Conservation (phyloP, 164 flowering plant species). For the Vitis riparia region DNA sequence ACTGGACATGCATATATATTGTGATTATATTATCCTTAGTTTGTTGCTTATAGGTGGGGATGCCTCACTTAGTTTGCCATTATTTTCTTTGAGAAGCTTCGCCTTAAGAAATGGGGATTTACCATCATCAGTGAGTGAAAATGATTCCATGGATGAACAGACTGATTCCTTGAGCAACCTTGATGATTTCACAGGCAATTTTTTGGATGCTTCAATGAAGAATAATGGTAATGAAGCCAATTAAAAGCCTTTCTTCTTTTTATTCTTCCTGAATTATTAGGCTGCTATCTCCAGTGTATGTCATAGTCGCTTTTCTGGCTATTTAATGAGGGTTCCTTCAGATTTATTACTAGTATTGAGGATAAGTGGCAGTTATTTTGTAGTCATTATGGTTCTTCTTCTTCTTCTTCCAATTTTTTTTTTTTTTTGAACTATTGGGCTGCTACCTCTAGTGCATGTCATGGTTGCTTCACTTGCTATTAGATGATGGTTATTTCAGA, state of each 20-base stretch:
- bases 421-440: too few species aligned
- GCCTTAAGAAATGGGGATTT: slow-evolving; percentile 20
- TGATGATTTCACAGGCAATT: slow-evolving; percentile 8
- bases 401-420: too few species aligned
- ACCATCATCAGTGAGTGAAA: slow-evolving; percentile 5
- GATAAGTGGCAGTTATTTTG: background rate
- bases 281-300: too few species aligned
- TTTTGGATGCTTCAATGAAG: slow-evolving; percentile 15
- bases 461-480: too few species aligned
- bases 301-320: too few species aligned
- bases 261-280: too few species aligned
- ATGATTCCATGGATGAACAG: too few species aligned
- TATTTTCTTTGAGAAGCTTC: slow-evolving; percentile 13
- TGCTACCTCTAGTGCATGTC: too few species aligned
- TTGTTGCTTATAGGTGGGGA: slow-evolving; percentile 60
- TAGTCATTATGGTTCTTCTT: background rate
- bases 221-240: slow-evolving; percentile 33
- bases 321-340: background rate
- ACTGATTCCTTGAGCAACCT: too few species aligned
- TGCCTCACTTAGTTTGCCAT: slow-evolving; percentile 46
- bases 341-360: background rate
- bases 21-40: background rate
- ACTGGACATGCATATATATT: background rate
- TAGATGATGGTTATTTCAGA: background rate
- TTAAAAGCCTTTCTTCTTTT: too few species aligned